Conservation (phyloP, 495 filamentous ascomycete genomes). For the Pseudevernia furfuracea region DNA sequence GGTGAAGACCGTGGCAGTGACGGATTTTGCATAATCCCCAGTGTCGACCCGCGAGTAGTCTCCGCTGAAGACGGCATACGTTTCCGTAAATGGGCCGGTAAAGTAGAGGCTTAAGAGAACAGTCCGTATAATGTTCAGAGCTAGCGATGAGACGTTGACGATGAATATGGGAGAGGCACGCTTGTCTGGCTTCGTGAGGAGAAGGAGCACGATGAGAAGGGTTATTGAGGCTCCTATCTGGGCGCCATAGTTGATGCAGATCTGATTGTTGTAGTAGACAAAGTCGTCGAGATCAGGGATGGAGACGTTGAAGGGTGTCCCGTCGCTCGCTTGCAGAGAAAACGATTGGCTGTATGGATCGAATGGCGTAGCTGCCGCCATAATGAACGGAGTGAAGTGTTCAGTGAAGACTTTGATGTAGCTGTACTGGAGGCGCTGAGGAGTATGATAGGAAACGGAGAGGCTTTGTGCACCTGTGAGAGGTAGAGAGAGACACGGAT, state of each 20-base stretch:
- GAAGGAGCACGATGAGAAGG: conserved; percentile 56
- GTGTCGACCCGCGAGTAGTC: conserved; percentile 49
- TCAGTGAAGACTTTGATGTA: not conserved
- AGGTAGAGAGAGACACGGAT: not conserved
- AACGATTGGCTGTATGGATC: conserved; percentile 54
- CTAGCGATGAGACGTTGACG: conserved; percentile 54
- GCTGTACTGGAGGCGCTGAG: not conserved
- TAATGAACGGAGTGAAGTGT: conserved; percentile 6
- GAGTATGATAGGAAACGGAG: not conserved
- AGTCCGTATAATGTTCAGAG: conserved; percentile 53
- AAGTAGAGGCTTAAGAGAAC: conserved; percentile 53
- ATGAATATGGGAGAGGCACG: conserved; percentile 53
- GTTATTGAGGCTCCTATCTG: conserved; percentile 69
- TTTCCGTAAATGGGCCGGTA: conserved; percentile 46
- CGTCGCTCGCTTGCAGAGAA: conserved; percentile 45
- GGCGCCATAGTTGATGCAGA: conserved; percentile 59
- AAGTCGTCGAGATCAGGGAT: conserved; percentile 43
- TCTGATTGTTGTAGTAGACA: conserved; percentile 43
- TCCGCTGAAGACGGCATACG: conserved; percentile 50
- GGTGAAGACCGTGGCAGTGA: conserved; percentile 46
- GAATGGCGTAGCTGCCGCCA: conserved; percentile 32
- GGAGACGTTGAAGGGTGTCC: conserved; percentile 43
- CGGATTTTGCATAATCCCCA: conserved; percentile 42
- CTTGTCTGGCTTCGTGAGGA: conserved; percentile 57
- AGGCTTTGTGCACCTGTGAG: not conserved